Conservation (phyloP, 2,329 filamentous ascomycete species). For the Calonectria crousiana region DNA sequence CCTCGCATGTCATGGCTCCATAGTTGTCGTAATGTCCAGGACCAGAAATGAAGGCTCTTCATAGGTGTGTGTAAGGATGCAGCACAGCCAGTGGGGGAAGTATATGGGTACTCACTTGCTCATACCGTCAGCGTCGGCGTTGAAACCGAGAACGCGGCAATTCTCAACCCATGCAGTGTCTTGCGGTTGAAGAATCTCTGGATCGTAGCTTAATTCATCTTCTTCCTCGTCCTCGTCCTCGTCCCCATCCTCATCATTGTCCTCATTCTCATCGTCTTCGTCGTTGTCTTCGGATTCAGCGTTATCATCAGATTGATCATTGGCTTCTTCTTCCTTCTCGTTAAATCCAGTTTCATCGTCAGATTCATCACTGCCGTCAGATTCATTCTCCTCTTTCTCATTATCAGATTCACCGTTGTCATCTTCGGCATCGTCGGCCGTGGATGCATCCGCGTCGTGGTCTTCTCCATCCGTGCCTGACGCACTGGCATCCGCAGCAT, state of each 20-base stretch:
- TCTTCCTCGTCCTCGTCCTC: not conserved
- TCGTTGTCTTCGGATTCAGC: not conserved
- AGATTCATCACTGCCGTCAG: not conserved
- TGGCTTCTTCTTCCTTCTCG: not conserved
- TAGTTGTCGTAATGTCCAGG: not conserved
- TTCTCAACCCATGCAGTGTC: not conserved
- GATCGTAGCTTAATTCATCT: not conserved
- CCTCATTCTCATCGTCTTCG: not conserved
- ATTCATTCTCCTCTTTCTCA: not conserved
- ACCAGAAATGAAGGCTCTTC: constrained; percentile 10
- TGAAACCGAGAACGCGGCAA: constrained; percentile 14
- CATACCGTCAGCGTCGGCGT: not conserved
- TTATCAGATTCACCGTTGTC: not conserved
- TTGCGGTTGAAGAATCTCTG: not conserved
- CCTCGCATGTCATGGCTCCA: not conserved
- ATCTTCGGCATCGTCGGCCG: not conserved
- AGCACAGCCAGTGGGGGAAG: too few relatives aligned
- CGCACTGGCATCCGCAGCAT: not conserved
- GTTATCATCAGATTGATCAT: not conserved
- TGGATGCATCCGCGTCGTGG: not conserved
- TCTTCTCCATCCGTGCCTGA: not conserved
- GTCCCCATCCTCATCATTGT: not conserved
- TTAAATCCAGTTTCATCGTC: not conserved
- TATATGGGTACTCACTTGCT: not conserved
- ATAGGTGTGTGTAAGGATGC: not conserved